A percentile compares a stretch with the other conserved stretches of the same genome.
Conservation (phyloP, 2,329 filamentous ascomycete species). For the Podosphaera aphanis region DNA sequence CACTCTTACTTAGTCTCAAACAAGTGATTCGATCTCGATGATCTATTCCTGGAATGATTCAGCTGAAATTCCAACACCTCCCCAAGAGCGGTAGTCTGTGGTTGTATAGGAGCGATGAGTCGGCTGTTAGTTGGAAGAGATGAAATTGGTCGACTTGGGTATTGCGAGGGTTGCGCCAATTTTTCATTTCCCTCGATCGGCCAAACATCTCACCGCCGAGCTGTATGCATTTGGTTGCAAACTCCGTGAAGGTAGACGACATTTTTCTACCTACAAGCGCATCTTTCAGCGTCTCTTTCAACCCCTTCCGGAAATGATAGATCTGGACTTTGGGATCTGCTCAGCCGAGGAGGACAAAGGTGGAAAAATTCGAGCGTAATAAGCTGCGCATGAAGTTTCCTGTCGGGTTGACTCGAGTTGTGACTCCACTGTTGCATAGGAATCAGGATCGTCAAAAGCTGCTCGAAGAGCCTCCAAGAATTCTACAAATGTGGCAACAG, state of each 20-base stretch:
- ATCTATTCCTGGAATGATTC: too few species aligned
- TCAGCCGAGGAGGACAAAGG: background rate
- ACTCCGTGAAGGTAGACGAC: background rate
- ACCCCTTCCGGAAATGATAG: background rate
- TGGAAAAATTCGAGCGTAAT: background rate
- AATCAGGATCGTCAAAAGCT: constrained; percentile 1
- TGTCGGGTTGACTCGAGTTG: background rate
- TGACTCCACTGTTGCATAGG: background rate
- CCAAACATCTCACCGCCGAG: background rate
- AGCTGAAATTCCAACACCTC: too few species aligned
- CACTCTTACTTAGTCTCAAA: too few species aligned
- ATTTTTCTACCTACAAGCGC: background rate
- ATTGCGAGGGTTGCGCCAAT: too few species aligned
- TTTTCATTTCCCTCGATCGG: too few species aligned
- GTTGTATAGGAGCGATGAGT: too few species aligned
- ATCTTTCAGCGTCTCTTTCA: background rate
- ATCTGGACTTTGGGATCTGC: background rate
- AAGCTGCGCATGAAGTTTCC: background rate
- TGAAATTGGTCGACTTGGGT: too few species aligned
- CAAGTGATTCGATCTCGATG: too few species aligned
- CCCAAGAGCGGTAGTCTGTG: too few species aligned
- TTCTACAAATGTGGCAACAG: background rate
- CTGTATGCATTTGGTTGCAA: background rate
- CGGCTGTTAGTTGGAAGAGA: too few species aligned
- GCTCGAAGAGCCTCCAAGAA: background rate